Percentiles rank a stretch among this genome's conserved stretches.
Evolutionary conservation across 2,329 filamentous ascomycete species (phyloP).

Genomic region (Phialemoniopsis sp.): DNA sequence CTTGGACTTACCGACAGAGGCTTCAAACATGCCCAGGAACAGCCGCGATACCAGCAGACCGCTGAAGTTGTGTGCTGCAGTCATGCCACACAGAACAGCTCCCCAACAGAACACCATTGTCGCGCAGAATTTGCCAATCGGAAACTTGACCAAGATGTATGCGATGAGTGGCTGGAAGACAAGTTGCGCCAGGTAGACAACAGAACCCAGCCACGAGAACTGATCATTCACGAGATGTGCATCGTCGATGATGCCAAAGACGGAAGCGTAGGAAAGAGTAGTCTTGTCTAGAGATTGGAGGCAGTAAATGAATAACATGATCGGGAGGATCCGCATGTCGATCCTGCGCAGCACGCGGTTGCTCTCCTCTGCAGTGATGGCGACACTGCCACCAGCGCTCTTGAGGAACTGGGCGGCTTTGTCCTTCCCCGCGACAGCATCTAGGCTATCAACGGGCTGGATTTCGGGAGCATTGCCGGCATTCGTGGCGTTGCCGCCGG

Average conservation of each 20-base stretch:
- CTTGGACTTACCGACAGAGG: conserved; percentile 39
- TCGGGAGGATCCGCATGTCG: conserved; percentile 44
- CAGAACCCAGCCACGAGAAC: conserved; percentile 54
- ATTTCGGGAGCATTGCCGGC: no score
- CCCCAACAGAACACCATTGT: conserved; percentile 39
- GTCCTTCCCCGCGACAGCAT: no score
- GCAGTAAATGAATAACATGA: conserved; percentile 16
- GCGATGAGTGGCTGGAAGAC: conserved; percentile 58
- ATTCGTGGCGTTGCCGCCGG: no score
- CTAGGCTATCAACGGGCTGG: no score
- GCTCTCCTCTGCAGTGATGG: conserved; percentile 49
- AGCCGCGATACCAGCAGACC: conserved; percentile 20
- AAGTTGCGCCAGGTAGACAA: conserved; percentile 55
- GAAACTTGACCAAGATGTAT: conserved; percentile 56
- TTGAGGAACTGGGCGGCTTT: conserved; percentile 4
- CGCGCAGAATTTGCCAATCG: conserved; percentile 55
- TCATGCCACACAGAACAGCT: conserved; percentile 29
- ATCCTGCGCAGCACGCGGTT: conserved; percentile 44
- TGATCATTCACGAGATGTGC: conserved; percentile 45
- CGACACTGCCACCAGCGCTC: conserved; percentile 17
- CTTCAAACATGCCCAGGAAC: conserved; percentile 28
- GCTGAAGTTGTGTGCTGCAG: conserved; percentile 17
- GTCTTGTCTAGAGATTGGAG: conserved; percentile 50
- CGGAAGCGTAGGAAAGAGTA: conserved; percentile 52
- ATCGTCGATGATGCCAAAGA: conserved; percentile 48